Conservation (phyloP, 225 moss, liverwort and hornwort genomes). For the Sphagnum tenellum region DNA sequence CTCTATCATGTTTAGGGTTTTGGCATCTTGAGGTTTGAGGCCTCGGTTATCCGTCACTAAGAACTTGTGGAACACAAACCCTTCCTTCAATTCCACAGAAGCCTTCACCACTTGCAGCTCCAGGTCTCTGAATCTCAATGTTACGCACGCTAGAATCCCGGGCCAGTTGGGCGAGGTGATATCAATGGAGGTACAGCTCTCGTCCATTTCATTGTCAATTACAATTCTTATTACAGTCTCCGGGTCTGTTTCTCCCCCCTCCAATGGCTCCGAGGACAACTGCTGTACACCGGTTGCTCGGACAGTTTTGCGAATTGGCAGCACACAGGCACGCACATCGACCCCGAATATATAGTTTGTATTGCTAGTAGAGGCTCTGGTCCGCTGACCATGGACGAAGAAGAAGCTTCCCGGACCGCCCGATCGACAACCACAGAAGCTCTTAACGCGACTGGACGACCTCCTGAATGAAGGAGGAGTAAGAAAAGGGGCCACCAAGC, state of each 20-base stretch:
- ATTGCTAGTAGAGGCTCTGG: too few species aligned
- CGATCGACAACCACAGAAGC: too few species aligned
- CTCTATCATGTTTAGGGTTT: slow-evolving; percentile 45
- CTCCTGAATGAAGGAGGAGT: too few species aligned
- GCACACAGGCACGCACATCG: too few species aligned
- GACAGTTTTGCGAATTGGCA: too few species aligned
- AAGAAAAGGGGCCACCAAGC: too few species aligned
- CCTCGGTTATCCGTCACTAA: slow-evolving; percentile 39
- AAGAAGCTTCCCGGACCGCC: too few species aligned
- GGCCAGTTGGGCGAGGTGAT: slow-evolving; percentile 62
- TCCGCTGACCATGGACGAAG: too few species aligned
- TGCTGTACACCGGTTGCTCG: too few species aligned
- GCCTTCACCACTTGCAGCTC: slow-evolving; percentile 51
- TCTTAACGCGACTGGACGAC: too few species aligned
- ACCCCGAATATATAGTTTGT: too few species aligned
- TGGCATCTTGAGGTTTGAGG: slow-evolving; percentile 29
- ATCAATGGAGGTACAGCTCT: slow-evolving; percentile 33
- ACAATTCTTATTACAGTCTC: slow-evolving; percentile 21
- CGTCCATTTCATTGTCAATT: slow-evolving; percentile 38
- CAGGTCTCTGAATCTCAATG: slow-evolving; percentile 48
- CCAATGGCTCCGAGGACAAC: too few species aligned
- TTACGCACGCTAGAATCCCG: slow-evolving; percentile 50
- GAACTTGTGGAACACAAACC: slow-evolving; percentile 48
- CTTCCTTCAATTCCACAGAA: slow-evolving; percentile 49
- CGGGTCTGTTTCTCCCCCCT: background rate